Evolutionary conservation across 2,329 filamentous ascomycete genomes (phyloP), one percentile per base, ranked within the genome.

Genomic region (Alternaria gaisen): DNA sequence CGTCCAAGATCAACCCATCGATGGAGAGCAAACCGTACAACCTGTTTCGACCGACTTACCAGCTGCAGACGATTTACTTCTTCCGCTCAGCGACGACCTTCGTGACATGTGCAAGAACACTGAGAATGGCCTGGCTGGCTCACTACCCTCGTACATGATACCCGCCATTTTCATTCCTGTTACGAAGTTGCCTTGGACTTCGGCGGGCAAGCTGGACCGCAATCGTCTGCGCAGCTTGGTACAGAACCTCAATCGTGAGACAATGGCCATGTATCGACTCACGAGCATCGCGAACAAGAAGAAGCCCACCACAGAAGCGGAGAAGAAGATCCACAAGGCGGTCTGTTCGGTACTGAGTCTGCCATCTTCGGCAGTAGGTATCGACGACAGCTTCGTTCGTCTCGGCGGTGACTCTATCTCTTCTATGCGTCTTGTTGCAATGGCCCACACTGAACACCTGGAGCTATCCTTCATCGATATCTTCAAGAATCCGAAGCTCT

Each of bases 381-480:
- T 69, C 5, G 73, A 79, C 42, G 78, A 80, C 55, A 77, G 64
- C 57, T 77, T 77, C 47, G 68, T 77, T 20, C 72, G 73, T 43
- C 69, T 77, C 28, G 73, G 73, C 34, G 73, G 73, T 6, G 73
- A 76, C 36, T 74, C 71, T 10, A 65, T 77, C 30, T 64, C 72
- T 5, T 72, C 74, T 3, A 77, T 77, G 72, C 65, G 69, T 11
- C 69, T 77, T 20, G 72, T 73, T 32, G 64, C 72, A 6, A 72
- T 67, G 51, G 70, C 71, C 7, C 72, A 73, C 44, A 61, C 69
- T 3, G 72, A 75, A 40, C 64, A 68, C 22, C 50, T 76, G 32
- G 63, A 73, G 4, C 58, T 77, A 2, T 72, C 74, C 0, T 74
- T 77, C 14, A 67, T 73, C 18, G 71, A 76, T 30, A 69, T 77